Evolutionary conservation across 495 filamentous ascomycete species (phyloP), one percentile per base, ranked within the genome.

Genomic region (Tuber magnatum): DNA sequence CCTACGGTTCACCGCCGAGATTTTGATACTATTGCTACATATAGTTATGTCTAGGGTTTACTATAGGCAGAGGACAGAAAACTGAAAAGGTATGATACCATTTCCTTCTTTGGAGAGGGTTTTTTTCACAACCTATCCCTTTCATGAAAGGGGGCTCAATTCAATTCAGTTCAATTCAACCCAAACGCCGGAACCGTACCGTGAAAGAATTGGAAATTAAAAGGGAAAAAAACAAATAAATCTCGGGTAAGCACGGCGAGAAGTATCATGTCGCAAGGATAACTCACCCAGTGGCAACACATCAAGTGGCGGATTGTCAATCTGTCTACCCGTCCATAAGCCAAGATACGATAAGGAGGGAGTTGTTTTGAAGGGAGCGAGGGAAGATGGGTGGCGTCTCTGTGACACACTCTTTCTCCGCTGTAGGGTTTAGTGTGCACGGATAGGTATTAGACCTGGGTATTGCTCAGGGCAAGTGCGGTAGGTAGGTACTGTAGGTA

Each of bases 181-280:
- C 48, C 7, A 12, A 51, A 51, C 48, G 10, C 24, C 24, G 22
- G 48, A 5, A 12, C 48, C 9, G 12, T 61, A 28, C 2, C 51
- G 8, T 10, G 24, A n/a, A 7, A 56, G n/a, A 28, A 61, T n/a
- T 6, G 16, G 51, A 16, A 61, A 32, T 46, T 46, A 1, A 32
- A 16, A 32, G 20, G 24, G 22, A 24, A 28, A 56, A 56, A 12
- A 56, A 56, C 14, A 61, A n/a, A n/a, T n/a, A n/a, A n/a, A 61
- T 16, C n/a, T 61, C 51, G 51, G 51, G 51, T 61, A 61, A 61
- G 51, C 51, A 32, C n/a, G 51, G 51, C n/a, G 51, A 61, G 28
- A 61, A 61, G 51, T n/a, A 61, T 61, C 51, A 61, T 61, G 51
- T 61, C n/a, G 51, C 51, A 61, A n/a, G 51, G 51, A 61, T 61